These are phyloP conservation scores for Knoxia roxburghii DNA, from an alignment of 257 asterid species.

Conservation along the genomic window DNA sequence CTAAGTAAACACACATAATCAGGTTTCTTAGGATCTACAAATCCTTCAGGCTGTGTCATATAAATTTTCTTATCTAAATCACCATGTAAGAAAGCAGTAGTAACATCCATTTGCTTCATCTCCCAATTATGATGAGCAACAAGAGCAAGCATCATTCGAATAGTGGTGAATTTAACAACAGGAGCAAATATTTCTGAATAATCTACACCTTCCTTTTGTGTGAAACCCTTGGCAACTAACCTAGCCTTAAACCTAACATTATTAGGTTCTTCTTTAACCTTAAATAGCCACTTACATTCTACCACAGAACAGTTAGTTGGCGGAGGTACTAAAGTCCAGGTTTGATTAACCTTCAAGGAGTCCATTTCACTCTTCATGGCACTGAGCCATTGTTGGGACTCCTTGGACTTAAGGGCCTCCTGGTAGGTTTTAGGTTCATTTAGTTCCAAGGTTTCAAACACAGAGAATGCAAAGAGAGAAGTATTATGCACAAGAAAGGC, in stretches of 20 bases:
- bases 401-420: no score
- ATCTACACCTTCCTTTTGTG: neutral
- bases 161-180: neutral
- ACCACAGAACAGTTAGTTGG: neutral
- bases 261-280: neutral
- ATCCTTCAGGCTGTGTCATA: neutral
- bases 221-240: neutral
- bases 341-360: neutral
- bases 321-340: neutral
- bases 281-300: neutral
- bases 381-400: no score
- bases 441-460: no score
- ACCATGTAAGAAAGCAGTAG: neutral
- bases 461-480: no score
- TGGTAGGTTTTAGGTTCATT: no score
- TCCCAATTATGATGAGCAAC: neutral
- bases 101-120: neutral
- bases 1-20: no score
- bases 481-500: no score
- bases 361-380: neutral
- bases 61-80: neutral
- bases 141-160: neutral
- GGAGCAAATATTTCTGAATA: neutral
- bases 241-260: neutral
- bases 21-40: no score